Conservation (phyloP, 108 stramenopile species). For the Nannochloropsis salina region DNA sequence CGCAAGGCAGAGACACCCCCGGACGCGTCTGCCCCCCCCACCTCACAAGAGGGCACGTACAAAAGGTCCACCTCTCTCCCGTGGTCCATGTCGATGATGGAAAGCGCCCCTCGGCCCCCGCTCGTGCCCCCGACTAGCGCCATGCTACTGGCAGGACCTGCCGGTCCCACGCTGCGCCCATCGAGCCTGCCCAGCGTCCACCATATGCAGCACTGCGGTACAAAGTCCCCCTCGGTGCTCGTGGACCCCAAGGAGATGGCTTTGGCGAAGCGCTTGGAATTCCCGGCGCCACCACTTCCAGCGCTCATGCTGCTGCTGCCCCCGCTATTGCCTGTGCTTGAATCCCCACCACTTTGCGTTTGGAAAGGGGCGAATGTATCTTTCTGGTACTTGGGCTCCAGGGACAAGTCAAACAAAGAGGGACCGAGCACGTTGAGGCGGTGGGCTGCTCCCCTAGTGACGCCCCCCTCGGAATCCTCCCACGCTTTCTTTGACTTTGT, state of each 20-base stretch:
- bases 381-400: neutral
- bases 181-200: neutral
- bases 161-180: neutral
- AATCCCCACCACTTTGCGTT: neutral
- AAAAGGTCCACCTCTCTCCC: neutral
- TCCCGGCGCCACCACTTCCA: neutral
- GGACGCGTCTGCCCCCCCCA: neutral
- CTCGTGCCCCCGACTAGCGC: conserved; percentile 1
- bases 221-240: conserved; percentile 14
- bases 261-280: neutral
- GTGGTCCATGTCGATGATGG: neutral
- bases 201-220: neutral
- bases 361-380: neutral
- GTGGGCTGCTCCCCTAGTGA: neutral
- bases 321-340: neutral
- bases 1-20: neutral
- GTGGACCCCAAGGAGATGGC: neutral
- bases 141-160: neutral
- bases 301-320: neutral
- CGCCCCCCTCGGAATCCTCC: too few relatives aligned
- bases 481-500: too few relatives aligned
- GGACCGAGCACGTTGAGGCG: neutral
- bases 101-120: neutral
- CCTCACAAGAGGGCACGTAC: neutral
- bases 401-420: neutral